Percentiles rank a stretch among this genome's conserved stretches.
These are phyloP conservation scores for Cladorrhinum samala DNA, from an alignment of 495 filamentous ascomycete species.

Conservation along the genomic window DNA sequence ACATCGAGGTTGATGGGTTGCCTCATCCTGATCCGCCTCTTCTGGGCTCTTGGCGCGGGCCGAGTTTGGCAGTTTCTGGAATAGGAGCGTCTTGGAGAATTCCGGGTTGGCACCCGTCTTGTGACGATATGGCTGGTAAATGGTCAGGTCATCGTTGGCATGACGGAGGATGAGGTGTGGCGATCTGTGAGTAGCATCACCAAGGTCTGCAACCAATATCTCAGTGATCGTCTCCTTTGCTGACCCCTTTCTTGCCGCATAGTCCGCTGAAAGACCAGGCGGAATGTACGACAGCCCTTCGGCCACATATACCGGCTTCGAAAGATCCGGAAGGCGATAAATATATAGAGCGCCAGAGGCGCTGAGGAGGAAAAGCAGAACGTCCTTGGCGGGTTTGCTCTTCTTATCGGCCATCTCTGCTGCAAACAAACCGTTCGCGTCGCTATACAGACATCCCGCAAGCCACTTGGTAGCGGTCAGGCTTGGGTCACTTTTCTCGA, in stretches of 20 bases:
- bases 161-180: constrained; percentile 82
- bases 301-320: constrained; percentile 54
- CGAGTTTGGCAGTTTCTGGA: constrained; percentile 66
- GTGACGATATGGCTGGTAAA: constrained; percentile 73
- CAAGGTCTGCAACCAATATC: constrained; percentile 75
- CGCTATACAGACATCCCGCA: constrained; percentile 72
- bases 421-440: constrained; percentile 53
- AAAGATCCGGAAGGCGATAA: constrained; percentile 57
- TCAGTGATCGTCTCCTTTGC: constrained; percentile 68
- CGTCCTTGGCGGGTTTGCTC: constrained; percentile 37
- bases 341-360: constrained; percentile 63
- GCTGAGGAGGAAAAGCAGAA: constrained; percentile 70
- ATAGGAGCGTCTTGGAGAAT: constrained; percentile 53
- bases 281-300: constrained; percentile 74
- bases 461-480: constrained; percentile 62
- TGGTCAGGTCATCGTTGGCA: constrained; percentile 69
- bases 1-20: constrained; percentile 36
- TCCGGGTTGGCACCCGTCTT: constrained; percentile 19
- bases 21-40: constrained; percentile 28
- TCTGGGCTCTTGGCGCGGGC: constrained; percentile 49
- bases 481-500: constrained; percentile 52
- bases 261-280: constrained; percentile 66
- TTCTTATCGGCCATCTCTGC: constrained; percentile 36
- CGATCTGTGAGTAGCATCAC: constrained; percentile 59
- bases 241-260: constrained; percentile 58